Percentiles rank a stretch among this genome's conserved stretches.
Evolutionary conservation across 495 filamentous ascomycete species (phyloP).

Genomic region (Penicillium fimorum): DNA sequence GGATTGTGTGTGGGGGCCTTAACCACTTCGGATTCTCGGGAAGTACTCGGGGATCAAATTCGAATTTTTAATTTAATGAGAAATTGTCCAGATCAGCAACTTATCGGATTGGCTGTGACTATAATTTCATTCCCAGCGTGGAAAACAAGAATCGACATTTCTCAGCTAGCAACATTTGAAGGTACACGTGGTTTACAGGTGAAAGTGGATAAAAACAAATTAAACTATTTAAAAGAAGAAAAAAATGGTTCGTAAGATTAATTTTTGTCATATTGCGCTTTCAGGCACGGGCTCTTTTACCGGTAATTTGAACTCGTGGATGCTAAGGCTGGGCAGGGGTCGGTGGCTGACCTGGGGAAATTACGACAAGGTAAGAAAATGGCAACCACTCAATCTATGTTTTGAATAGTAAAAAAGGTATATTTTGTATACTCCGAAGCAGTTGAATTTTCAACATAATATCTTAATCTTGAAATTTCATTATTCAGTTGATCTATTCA

Average conservation of each 20-base stretch:
- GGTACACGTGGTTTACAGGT: slow-evolving; percentile 1
- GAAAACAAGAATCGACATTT: not conserved
- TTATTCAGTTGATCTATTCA: slow-evolving; percentile 6
- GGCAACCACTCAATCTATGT: not conserved
- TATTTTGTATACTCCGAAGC: not conserved
- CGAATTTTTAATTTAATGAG: not conserved
- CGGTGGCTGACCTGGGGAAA: slow-evolving; percentile 6
- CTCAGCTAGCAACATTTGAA: not conserved
- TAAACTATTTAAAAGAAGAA: slow-evolving; percentile 1
- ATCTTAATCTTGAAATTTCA: not conserved
- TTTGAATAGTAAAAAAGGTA: not conserved
- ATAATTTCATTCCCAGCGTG: slow-evolving; percentile 1
- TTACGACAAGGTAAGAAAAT: not conserved
- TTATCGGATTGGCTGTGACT: not conserved
- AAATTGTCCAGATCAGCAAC: not conserved
- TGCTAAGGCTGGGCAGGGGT: not conserved
- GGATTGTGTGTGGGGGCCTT: slow-evolving; percentile 41
- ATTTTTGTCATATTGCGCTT: not conserved
- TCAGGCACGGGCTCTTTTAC: slow-evolving; percentile 1
- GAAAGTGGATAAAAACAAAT: not conserved
- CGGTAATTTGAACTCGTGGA: not conserved
- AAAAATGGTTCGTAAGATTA: slow-evolving; percentile 7
- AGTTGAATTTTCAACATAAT: not conserved
- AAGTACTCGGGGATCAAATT: slow-evolving; percentile 6
- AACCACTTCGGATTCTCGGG: slow-evolving; percentile 24